These are phyloP conservation scores for Mycena sanguinolenta DNA, from an alignment of 768 basidiomycete species.

Conservation along the genomic window DNA sequence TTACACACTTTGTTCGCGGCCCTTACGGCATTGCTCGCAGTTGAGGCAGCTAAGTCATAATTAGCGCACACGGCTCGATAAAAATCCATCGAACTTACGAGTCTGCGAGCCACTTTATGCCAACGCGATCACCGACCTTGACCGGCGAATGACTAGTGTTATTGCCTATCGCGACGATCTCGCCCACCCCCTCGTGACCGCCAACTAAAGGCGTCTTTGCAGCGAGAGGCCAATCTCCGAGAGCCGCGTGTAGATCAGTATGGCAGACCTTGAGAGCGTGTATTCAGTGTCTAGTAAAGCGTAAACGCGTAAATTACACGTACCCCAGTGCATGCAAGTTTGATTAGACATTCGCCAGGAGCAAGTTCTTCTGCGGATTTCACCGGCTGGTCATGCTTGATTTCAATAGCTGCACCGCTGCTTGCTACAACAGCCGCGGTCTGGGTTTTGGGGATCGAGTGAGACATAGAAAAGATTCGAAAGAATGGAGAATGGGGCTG, in stretches of 20 bases:
- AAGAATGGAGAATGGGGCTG: no score
- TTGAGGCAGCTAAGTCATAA: conserved; percentile 62
- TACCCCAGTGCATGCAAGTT: conserved; percentile 79
- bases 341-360: conserved; percentile 82
- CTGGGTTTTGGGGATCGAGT: conserved; percentile 54
- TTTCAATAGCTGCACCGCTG: conserved; percentile 50
- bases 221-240: conserved; percentile 86
- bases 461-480: no score
- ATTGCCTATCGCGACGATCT: conserved; percentile 83
- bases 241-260: conserved; percentile 82
- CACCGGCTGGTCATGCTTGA: conserved; percentile 67
- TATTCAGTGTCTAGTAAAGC: neutral
- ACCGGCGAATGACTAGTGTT: conserved; percentile 71
- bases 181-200: conserved; percentile 89
- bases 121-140: conserved; percentile 84
- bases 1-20: conserved; percentile 80
- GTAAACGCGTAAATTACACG: no score
- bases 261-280: conserved; percentile 67
- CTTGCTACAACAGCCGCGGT: conserved; percentile 57
- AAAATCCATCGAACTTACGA: conserved; percentile 48
- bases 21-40: conserved; percentile 83
- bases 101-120: conserved; percentile 86
- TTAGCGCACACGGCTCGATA: neutral
- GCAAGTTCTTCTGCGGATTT: conserved; percentile 65
- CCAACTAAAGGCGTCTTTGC: conserved; percentile 78